Base-by-base conservation (phyloP, 495 filamentous ascomycete genomes). In the Aspergillus egyptiacus region DNA sequence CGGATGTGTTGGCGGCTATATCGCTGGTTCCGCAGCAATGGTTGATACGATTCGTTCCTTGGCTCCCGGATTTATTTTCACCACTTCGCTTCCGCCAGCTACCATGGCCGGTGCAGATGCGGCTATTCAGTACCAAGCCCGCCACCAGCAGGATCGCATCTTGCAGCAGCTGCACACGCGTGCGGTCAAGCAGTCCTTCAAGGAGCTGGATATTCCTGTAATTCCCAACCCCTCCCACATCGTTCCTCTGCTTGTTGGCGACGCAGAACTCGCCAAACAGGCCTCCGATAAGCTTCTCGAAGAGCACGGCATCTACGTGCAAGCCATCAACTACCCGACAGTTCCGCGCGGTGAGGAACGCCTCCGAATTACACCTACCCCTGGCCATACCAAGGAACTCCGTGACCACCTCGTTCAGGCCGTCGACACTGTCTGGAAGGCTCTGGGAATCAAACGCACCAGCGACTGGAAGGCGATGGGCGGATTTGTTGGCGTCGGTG, bases 291-390 rank as follows among this genome's bases (percentile, higher is more conserved):
- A 90, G 62, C 81, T 96, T 6, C 74, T 98, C 7, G 81, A 87
- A 51, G 81, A 93, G 48, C 84, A 93, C 67, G 81, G 81, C 37
- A 97, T 98, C 66, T 97, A 98, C 61, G 93, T 98, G 11, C 93
- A 98, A 68, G 88, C 88, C 48, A 97, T 98, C 77, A 98, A 98
- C 71, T 98, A 97, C 69, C 93, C 93, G 6, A 98, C 93, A 45
- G 93, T 98, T 1, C 93, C 93, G 1, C 86, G 91, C 5, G 93
- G 93, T 11, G 88, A 98, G 71, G 93, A 98, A 69, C 85, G 93
- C 24, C 79, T 98, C 41, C 84, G 93, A 55, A 86, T 98, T 64
- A 98, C 93, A 6, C 93, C 93, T 0, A 98, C 93, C 8, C 93
- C 93, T 0, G 93, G 93, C 27, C 93, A 98, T 62, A 81, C 79